Evolutionary conservation across 495 filamentous ascomycete genomes (phyloP), one percentile per base, ranked within the genome.

Genomic region (Extremus antarcticus): DNA sequence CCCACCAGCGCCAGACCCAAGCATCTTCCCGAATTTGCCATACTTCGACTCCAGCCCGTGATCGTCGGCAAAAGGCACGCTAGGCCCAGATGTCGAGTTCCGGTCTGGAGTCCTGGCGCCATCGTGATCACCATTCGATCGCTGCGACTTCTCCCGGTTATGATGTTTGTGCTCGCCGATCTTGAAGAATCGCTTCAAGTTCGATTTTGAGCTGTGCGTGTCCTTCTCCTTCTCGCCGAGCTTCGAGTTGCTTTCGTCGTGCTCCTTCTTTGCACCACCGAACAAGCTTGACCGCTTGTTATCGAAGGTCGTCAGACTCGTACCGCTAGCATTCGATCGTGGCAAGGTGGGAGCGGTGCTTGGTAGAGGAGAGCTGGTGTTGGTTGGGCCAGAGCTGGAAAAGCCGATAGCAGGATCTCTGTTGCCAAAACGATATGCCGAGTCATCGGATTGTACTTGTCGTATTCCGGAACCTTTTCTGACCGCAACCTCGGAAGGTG

Each of bases 1-100:
- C 17, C 92, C 92, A 15, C 92, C 92, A 47, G 92, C 92, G 11
- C 92, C 92, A 40, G 92, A 92, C 13, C 92, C 92, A 15, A 97
- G 76, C 0, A 97, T 88, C 64, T 86, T 90, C 11, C 91, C 91
- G 58, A 97, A 82, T 63, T 95, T 95, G 22, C 92, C 92, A 65
- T 97, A 99, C 61, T 92, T 96, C 32, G 84, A 86, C 40, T 84
- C 74, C 38, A 99, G 74, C 1, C 90, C 90, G 66, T 96, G 90
- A 64, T 96, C 90, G 67, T 97, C 90, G 16, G 85, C 87, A 67
- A 97, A 99, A 2, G 92, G 94, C 35, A 94, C 81, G 65, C 78
- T 86, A 20, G 82, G 67, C 1, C 72, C 46, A 61, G 79, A 66
- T 8, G 70, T 64, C 20, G 76, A 75, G 64, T 76, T 76, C 55